A percentile compares a stretch with the other conserved stretches of the same genome.
These are phyloP conservation scores for Spirogloea muscicola DNA, from an alignment of 139 green algal genomes.

Conservation along the genomic window DNA sequence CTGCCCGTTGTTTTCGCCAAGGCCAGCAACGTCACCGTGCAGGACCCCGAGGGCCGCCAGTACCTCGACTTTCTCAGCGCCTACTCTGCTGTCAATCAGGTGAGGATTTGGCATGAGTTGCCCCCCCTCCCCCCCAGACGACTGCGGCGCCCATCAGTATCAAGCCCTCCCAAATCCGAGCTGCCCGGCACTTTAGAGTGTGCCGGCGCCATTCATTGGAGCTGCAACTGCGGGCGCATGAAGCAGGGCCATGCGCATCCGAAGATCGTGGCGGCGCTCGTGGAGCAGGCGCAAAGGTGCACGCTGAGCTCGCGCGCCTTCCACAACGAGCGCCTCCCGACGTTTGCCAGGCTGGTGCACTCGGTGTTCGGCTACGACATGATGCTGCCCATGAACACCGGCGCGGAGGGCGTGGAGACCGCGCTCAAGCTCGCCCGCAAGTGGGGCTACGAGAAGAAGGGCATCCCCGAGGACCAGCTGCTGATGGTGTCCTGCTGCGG, in stretches of 20 bases:
- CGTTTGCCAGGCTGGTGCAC: slow-evolving; percentile 93
- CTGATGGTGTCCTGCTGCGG: slow-evolving; percentile 85
- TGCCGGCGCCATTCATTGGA: neutral
- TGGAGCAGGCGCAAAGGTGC: slow-evolving; percentile 74
- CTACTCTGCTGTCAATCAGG: slow-evolving; percentile 74
- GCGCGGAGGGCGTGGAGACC: slow-evolving; percentile 94
- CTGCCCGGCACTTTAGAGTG: too few relatives aligned
- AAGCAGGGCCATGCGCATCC: slow-evolving; percentile 95
- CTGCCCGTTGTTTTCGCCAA: slow-evolving; percentile 49
- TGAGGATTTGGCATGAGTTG: neutral
- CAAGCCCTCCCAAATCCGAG: too few relatives aligned
- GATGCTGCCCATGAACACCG: slow-evolving; percentile 72
- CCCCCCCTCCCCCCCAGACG: neutral
- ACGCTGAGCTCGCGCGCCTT: slow-evolving; percentile 92
- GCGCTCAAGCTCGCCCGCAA: slow-evolving; percentile 91
- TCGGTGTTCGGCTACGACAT: slow-evolving; percentile 54
- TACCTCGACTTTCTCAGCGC: slow-evolving; percentile 54
- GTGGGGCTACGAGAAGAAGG: slow-evolving; percentile 96
- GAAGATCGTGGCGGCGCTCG: slow-evolving; percentile 82
- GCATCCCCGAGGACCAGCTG: slow-evolving; percentile 71
- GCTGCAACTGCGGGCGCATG: neutral
- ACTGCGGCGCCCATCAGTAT: neutral
- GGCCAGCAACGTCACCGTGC: slow-evolving; percentile 45
- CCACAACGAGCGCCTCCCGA: slow-evolving; percentile 91
- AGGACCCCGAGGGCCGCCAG: slow-evolving; percentile 46